Base-by-base conservation (phyloP, 805 yeast species). In the Brettanomyces naardenensis region DNA sequence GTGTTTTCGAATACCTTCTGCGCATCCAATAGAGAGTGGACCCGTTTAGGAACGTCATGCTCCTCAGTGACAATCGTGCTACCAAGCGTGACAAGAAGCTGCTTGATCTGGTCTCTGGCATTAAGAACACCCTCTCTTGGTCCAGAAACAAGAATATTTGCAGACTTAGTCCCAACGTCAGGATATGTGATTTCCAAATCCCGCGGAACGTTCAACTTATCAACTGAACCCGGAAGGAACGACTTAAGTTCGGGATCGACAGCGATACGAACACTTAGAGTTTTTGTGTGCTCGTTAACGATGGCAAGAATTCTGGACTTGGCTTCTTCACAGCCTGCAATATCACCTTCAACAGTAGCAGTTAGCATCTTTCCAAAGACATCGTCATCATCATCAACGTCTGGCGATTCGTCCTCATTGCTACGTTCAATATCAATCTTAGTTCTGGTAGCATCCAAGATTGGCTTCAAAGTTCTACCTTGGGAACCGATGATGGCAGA, bases 401-500 rank as follows among this genome's bases (percentile, higher is more conserved):
- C 17, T 9, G 46, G 42, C 51, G 42, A 31, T n/a, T 38, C 40
- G 36, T 39, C 40, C 13, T 44, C 41, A 32, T 41, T 36, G 19
- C 40, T 47, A 33, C 48, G 60, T 5, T 78, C 81, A 51, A 89
- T 78, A 50, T 84, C 84, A 47, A 89, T 75, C 47, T 70, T 82
- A 37, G 78, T 78, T 35, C 75, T 80, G 35, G 84, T 72, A 27
- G 71, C 66, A 37, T 72, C 81, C 35, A 83, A 69, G 46, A 89
- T 84, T 41, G 92, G 89, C 58, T 78, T 84, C 61, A 89, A 74
- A 43, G 70, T 80, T 49, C 71, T 73, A 56, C 97, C 97, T 56
- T 80, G 84, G 31, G 89, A 71, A 42, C 97, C 97, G 61, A 89
- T 89, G 41, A 89, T 75, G 35, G 75, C 72, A 6, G 94, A 72